Conservation (phyloP, 108 stramenopile species). For the Aurantiochytrium sp. region DNA sequence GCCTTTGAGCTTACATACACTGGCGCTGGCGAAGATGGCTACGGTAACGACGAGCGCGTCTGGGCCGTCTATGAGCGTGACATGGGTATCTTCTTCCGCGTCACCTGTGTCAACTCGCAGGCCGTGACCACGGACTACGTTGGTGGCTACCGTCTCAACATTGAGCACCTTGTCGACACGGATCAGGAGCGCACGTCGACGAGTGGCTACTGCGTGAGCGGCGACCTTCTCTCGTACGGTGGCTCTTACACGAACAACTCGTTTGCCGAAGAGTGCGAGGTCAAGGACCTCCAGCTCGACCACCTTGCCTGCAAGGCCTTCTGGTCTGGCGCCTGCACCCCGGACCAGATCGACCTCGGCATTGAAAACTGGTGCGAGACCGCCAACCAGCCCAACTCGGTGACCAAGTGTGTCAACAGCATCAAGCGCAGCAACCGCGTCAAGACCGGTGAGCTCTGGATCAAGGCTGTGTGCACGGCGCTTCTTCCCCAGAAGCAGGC, state of each 20-base stretch:
- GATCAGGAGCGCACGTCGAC: not conserved
- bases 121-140: not conserved
- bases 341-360: not conserved
- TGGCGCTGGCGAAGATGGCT: not conserved
- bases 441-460: not conserved
- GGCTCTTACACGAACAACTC: not conserved
- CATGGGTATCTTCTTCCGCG: not conserved
- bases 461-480: not conserved
- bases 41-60: not conserved
- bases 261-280: not conserved
- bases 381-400: not conserved
- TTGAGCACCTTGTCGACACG: not conserved
- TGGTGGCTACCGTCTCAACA: not conserved
- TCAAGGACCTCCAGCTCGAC: not conserved
- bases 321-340: not conserved
- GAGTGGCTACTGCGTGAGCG: not conserved
- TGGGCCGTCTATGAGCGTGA: not conserved
- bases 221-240: not conserved
- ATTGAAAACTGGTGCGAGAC: not conserved
- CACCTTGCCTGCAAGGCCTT: not conserved
- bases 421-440: not conserved
- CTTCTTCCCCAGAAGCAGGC: not conserved
- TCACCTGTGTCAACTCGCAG: not conserved
- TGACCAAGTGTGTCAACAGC: not conserved
- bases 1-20: not conserved